Percentiles rank a stretch among this genome's conserved stretches.
phyloP scores from a whole-genome alignment of 257 asterid species.

The Leonotis leonurus region DNA sequence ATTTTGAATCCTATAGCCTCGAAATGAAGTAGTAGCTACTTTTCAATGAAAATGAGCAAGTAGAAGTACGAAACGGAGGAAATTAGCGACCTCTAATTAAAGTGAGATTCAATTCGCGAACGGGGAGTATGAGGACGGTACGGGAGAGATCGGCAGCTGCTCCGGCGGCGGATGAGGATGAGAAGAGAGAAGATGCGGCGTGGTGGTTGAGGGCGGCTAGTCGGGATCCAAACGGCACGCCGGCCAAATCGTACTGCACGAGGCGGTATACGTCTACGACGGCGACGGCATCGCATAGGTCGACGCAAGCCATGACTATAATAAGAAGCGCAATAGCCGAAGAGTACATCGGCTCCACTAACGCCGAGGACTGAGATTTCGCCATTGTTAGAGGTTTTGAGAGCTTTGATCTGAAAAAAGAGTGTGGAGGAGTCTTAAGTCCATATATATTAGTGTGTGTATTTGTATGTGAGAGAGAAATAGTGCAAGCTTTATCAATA shows the following conservation, averaged over 20 bases:
- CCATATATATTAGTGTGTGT: not conserved
- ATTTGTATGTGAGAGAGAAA: not conserved
- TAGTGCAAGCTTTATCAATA: not conserved
- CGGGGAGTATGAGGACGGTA: constrained; percentile 79
- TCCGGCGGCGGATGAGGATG: constrained; percentile 38
- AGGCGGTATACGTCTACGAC: constrained; percentile 93
- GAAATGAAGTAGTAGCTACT: not conserved
- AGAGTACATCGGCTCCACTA: constrained; percentile 46
- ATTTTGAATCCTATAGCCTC: not conserved
- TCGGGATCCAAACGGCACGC: constrained; percentile 92
- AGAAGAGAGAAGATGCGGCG: constrained; percentile 74
- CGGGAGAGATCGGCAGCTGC: constrained; percentile 78
- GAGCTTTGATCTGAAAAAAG: constrained; percentile 27
- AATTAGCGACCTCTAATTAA: constrained; percentile 54
- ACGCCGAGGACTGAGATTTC: constrained; percentile 33
- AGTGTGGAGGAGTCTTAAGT: not conserved
- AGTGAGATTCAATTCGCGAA: constrained; percentile 81
- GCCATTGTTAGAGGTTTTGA: constrained; percentile 35
- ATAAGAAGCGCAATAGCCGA: constrained; percentile 38
- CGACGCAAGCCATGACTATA: constrained; percentile 62
- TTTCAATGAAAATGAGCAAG: not conserved
- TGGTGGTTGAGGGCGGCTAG: constrained; percentile 83
- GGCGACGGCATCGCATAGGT: constrained; percentile 72
- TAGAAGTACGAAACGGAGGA: not conserved
- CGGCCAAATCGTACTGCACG: constrained; percentile 84